A percentile compares a stretch with the other conserved stretches of the same genome.
Conservation (phyloP, 2,329 filamentous ascomycete species). For the Arthrobotrys iridis region DNA sequence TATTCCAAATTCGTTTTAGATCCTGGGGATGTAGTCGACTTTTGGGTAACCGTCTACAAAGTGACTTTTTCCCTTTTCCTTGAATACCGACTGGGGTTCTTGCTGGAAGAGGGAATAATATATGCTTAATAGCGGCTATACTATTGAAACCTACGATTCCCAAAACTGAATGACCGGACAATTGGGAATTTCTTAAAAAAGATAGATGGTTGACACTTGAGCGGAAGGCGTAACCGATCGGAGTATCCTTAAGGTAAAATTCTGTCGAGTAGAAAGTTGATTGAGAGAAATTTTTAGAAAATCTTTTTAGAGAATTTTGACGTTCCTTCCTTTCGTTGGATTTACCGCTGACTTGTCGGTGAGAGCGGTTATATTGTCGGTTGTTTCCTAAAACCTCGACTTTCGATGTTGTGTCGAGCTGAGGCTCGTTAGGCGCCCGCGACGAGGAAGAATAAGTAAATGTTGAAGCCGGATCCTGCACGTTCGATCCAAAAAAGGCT, state of each 20-base stretch:
- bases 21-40: constrained; percentile 25
- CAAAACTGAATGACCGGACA: constrained; percentile 50
- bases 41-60: constrained; percentile 43
- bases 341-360: constrained; percentile 47
- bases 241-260: constrained; percentile 15
- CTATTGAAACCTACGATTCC: constrained; percentile 52
- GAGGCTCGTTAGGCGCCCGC: constrained; percentile 28
- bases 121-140: constrained; percentile 53
- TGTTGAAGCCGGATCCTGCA: constrained; percentile 43
- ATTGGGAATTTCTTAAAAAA: constrained; percentile 20
- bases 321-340: constrained; percentile 4
- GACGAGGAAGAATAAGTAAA: constrained; percentile 8
- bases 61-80: constrained; percentile 9
- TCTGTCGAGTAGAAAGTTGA: background rate
- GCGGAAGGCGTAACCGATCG: constrained; percentile 39
- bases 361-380: constrained; percentile 21
- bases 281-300: background rate
- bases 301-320: too few species aligned
- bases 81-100: constrained; percentile 27
- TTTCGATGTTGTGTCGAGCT: constrained; percentile 10
- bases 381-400: constrained; percentile 19
- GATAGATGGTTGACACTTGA: background rate
- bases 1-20: constrained; percentile 52
- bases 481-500: constrained; percentile 23
- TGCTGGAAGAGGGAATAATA: constrained; percentile 24